phyloP scores from a whole-genome alignment of 2,329 filamentous ascomycete genomes.

The Talaromyces piceae region DNA sequence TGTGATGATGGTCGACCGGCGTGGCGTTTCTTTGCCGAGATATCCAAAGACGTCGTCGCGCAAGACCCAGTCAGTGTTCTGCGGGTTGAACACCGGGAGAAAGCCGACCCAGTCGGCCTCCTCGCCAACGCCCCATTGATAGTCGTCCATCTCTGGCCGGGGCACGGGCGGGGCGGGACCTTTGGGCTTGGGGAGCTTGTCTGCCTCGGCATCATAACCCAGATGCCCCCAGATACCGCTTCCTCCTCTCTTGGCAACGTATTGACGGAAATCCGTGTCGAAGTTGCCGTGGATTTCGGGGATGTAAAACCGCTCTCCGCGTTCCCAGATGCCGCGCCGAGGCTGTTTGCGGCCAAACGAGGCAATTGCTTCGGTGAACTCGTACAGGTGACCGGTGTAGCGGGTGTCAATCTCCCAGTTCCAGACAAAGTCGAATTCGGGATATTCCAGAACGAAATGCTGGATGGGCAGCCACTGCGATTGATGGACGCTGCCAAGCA shows the following conservation, averaged over 20 bases:
- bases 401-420: conserved; percentile 66
- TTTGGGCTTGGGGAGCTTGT: conserved; percentile 39
- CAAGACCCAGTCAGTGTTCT: conserved; percentile 73
- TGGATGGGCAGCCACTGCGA: conserved; percentile 43
- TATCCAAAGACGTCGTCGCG: conserved; percentile 41
- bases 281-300: conserved; percentile 46
- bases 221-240: conserved; percentile 58
- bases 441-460: conserved; percentile 56
- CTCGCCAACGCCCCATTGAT: conserved; percentile 73
- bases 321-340: conserved; percentile 53
- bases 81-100: conserved; percentile 84
- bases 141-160: conserved; percentile 56
- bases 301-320: conserved; percentile 50
- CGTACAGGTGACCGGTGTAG: conserved; percentile 60
- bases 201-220: conserved; percentile 47
- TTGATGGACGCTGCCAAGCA: conserved; percentile 9
- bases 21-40: conserved; percentile 51
- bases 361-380: conserved; percentile 59
- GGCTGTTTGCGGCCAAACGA: conserved; percentile 49
- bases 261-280: conserved; percentile 15
- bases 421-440: conserved; percentile 61
- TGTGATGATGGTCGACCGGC: conserved; percentile 70
- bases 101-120: conserved; percentile 87
- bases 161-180: conserved; percentile 57
- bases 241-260: conserved; percentile 30